Percentiles rank a stretch among this genome's conserved stretches.
phyloP scores from a whole-genome alignment of 768 basidiomycete species.

The Melanogaster broomeanus region DNA sequence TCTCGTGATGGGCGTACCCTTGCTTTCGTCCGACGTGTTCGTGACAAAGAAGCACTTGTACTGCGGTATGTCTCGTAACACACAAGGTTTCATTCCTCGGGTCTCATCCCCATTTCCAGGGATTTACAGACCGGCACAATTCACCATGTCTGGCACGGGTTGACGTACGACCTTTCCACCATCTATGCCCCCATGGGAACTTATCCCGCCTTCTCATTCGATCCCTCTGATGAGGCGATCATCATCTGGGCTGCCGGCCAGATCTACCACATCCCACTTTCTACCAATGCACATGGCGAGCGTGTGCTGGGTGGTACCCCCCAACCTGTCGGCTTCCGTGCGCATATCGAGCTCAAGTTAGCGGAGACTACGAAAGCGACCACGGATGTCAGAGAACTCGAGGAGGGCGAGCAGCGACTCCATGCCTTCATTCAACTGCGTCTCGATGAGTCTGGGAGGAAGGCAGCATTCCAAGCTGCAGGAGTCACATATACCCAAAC shows the following conservation, averaged over 20 bases:
- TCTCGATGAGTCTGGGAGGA: constrained; percentile 53
- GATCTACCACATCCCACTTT: constrained; percentile 62
- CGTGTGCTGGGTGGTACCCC: constrained; percentile 43
- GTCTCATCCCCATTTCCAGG: constrained; percentile 36
- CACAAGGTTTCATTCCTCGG: not conserved
- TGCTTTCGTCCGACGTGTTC: constrained; percentile 72
- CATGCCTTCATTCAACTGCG: constrained; percentile 63
- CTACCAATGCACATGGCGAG: constrained; percentile 44
- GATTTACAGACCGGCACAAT: constrained; percentile 68
- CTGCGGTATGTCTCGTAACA: constrained; percentile 51
- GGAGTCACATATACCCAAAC: constrained; percentile 39
- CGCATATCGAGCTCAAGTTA: constrained; percentile 62
- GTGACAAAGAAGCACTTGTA: constrained; percentile 72
- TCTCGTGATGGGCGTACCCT: constrained; percentile 69
- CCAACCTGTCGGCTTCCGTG: constrained; percentile 55
- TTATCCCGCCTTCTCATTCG: constrained; percentile 73
- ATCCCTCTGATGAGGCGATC: constrained; percentile 34
- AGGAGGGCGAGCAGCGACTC: constrained; percentile 57
- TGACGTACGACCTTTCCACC: constrained; percentile 64
- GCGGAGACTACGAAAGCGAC: constrained; percentile 56
- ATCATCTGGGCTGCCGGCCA: constrained; percentile 78
- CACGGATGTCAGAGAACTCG: constrained; percentile 54
- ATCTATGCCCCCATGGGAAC: constrained; percentile 80
- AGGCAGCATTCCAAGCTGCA: constrained; percentile 67
- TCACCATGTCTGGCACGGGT: constrained; percentile 64